Percentiles rank a stretch among this genome's conserved stretches.
These are phyloP conservation scores for Bisporella sp. DNA, from an alignment of 2,329 filamentous ascomycete species.

Conservation along the genomic window DNA sequence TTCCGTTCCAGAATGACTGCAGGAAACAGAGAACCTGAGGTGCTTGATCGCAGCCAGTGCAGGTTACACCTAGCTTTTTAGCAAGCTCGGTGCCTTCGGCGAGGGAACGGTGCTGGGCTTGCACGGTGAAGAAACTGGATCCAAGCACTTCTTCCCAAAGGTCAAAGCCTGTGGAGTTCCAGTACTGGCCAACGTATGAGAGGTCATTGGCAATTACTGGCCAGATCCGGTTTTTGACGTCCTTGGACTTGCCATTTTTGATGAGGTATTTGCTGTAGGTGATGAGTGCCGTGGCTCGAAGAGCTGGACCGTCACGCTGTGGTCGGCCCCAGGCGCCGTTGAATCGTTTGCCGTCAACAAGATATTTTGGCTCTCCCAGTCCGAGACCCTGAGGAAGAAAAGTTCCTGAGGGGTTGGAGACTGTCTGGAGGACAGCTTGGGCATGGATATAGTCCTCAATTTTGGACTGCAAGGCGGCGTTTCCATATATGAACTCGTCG, in stretches of 20 bases:
- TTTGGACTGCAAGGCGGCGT: conserved; percentile 35
- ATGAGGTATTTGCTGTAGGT: conserved; percentile 69
- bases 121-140: conserved; percentile 72
- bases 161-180: conserved; percentile 59
- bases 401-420: conserved; percentile 46
- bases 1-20: conserved; percentile 65
- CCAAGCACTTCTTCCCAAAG: conserved; percentile 80
- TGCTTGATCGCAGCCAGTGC: conserved; percentile 55
- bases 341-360: conserved; percentile 55
- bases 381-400: conserved; percentile 37
- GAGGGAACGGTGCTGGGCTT: conserved; percentile 54
- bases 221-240: conserved; percentile 40
- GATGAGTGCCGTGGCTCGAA: conserved; percentile 67
- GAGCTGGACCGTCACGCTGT: conserved; percentile 71
- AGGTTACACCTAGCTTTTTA: conserved; percentile 50
- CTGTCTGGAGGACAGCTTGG: conserved; percentile 50
- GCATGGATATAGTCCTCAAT: conserved; percentile 63
- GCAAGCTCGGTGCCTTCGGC: conserved; percentile 61
- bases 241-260: conserved; percentile 42
- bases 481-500: conserved; percentile 54
- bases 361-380: conserved; percentile 68
- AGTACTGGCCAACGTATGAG: conserved; percentile 66
- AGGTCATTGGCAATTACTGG: conserved; percentile 71
- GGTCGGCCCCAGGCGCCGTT: conserved; percentile 56
- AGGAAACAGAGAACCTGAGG: conserved; percentile 66